These are phyloP conservation scores for Fusarium siculi DNA, from an alignment of 2,329 filamentous ascomycete genomes.

Conservation along the genomic window DNA sequence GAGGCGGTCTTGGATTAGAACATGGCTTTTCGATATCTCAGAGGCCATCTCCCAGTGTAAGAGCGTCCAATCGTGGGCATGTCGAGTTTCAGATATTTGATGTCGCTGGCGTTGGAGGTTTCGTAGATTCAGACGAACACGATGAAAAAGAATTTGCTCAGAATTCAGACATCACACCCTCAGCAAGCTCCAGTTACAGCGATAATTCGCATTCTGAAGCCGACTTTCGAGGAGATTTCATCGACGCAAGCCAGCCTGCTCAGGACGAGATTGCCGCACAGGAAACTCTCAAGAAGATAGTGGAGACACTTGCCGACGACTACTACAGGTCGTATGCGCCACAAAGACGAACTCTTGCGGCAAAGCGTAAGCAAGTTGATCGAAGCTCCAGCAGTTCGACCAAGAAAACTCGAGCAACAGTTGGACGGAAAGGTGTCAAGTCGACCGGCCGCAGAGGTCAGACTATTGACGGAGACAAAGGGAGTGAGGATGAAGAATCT, in stretches of 20 bases:
- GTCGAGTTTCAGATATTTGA: neutral
- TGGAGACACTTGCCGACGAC: neutral
- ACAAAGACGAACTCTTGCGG: neutral
- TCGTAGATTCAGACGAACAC: neutral
- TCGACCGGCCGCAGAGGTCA: neutral
- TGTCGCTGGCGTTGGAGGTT: neutral
- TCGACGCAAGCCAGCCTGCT: fast-evolving
- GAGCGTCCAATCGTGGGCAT: fast-evolving
- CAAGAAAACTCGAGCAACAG: neutral
- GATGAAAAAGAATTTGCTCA: fast-evolving
- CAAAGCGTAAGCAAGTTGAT: neutral
- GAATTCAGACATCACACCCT: neutral
- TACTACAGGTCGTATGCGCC: neutral
- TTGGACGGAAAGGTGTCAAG: neutral
- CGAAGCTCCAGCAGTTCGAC: neutral
- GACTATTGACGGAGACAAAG: neutral
- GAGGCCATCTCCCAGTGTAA: fast-evolving
- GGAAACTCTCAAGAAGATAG: neutral
- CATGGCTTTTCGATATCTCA: neutral
- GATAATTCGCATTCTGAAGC: too few species aligned
- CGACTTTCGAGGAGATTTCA: neutral
- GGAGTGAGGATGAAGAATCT: slow-evolving; percentile 4
- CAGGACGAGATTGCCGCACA: neutral
- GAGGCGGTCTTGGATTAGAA: neutral
- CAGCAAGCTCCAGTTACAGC: neutral